Evolutionary conservation across 768 basidiomycete genomes (phyloP).

Genomic region (Mycena olivaceomarginata): DNA sequence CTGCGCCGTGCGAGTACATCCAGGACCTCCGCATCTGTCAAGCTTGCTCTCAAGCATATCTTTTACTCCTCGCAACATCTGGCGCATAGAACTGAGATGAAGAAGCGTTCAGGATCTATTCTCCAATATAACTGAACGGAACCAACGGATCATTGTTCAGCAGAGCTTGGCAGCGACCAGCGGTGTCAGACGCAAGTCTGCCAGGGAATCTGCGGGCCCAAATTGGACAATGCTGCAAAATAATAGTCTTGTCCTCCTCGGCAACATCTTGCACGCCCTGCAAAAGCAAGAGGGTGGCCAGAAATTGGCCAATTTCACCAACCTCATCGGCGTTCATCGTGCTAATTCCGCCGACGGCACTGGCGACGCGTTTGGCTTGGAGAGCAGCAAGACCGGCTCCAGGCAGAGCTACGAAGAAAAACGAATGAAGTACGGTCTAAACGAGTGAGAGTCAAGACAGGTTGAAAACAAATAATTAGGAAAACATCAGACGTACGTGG

Average conservation of each 20-base stretch:
- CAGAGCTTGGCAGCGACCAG: slow-evolving; percentile 58
- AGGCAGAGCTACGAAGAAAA: slow-evolving; percentile 56
- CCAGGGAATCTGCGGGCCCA: slow-evolving; percentile 56
- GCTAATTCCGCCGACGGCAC: slow-evolving; percentile 43
- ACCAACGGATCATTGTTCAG: slow-evolving; percentile 54
- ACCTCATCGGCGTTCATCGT: slow-evolving; percentile 51
- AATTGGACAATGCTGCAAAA: slow-evolving; percentile 55
- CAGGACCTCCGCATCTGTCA: slow-evolving; percentile 55
- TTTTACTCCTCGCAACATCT: slow-evolving; percentile 54
- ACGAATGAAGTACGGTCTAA: slow-evolving; percentile 64
- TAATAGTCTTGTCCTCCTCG: slow-evolving; percentile 53
- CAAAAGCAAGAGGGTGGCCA: slow-evolving; percentile 61
- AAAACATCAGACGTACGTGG: slow-evolving; percentile 53
- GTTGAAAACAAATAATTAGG: neutral
- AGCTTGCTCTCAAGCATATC: slow-evolving; percentile 53
- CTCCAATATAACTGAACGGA: neutral
- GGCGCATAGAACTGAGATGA: slow-evolving; percentile 49
- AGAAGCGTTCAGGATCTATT: neutral
- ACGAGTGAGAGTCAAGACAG: neutral
- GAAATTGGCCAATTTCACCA: slow-evolving; percentile 61
- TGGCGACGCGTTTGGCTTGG: slow-evolving; percentile 60
- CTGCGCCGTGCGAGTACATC: slow-evolving; percentile 48
- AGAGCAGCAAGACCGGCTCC: slow-evolving; percentile 57
- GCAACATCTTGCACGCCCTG: slow-evolving; percentile 58
- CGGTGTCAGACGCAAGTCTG: slow-evolving; percentile 55